phyloP scores from a whole-genome alignment of 1,284 basidiomycete genomes.

The Acaromyces ingoldii region DNA sequence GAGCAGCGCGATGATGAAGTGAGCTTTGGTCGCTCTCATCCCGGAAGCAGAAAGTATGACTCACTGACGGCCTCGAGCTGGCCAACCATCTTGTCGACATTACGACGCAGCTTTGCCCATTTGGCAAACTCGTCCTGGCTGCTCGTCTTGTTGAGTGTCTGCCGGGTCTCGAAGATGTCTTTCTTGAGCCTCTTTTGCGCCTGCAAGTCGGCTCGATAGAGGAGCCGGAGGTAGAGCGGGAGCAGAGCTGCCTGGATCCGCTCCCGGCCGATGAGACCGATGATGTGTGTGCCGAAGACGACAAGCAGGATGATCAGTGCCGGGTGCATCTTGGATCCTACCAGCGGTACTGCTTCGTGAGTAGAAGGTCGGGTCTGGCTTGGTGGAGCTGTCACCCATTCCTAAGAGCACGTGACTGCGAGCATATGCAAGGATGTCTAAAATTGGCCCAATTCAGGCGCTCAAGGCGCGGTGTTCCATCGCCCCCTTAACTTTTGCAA shows the following conservation, averaged over 20 bases:
- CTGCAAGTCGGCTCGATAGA: slow-evolving; percentile 21
- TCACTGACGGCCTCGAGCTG: slow-evolving; percentile 80
- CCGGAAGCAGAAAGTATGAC: slow-evolving; percentile 6
- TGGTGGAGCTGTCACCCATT: too few relatives aligned
- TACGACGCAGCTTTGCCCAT: slow-evolving; percentile 89
- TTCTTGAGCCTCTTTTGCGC: slow-evolving; percentile 23
- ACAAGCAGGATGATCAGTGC: slow-evolving; percentile 32
- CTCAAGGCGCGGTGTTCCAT: too few relatives aligned
- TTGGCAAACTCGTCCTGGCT: slow-evolving; percentile 97
- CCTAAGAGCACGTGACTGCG: too few relatives aligned
- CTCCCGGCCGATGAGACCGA: slow-evolving; percentile 25
- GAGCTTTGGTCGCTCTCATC: neutral
- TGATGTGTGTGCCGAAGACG: slow-evolving; percentile 20
- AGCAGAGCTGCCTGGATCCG: slow-evolving; percentile 17
- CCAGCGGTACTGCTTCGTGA: too few relatives aligned
- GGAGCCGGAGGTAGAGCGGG: slow-evolving; percentile 18
- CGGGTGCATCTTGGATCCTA: slow-evolving; percentile 41
- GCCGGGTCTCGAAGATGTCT: slow-evolving; percentile 61
- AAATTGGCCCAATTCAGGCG: too few relatives aligned
- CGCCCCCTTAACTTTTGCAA: too few relatives aligned
- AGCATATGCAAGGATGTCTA: too few relatives aligned
- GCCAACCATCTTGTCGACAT: slow-evolving; percentile 83
- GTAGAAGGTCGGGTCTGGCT: too few relatives aligned
- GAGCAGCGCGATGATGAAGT: slow-evolving; percentile 17
- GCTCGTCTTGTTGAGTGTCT: slow-evolving; percentile 80